Conservation (phyloP, 805 yeast species). For the Saccharomycopsis schoenii region DNA sequence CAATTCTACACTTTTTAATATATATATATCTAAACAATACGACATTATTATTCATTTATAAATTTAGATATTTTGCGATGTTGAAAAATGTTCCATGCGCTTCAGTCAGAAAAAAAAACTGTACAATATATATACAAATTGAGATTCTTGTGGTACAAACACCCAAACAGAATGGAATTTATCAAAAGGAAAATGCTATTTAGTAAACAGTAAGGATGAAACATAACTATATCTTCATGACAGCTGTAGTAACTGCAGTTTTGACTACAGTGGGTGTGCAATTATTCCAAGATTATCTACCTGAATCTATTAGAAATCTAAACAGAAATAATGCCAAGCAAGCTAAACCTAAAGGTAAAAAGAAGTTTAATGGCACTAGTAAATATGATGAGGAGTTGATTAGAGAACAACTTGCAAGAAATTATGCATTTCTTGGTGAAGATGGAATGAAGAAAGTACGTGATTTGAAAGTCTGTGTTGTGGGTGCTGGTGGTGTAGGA, state of each 20-base stretch:
- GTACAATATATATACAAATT: too few relatives aligned
- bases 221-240: background rate
- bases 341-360: background rate
- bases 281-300: conserved; percentile 4
- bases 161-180: too few relatives aligned
- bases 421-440: conserved; percentile 83
- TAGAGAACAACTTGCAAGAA: conserved; percentile 87
- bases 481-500: conserved; percentile 98
- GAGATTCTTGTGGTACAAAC: too few relatives aligned
- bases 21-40: too few relatives aligned
- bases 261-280: background rate
- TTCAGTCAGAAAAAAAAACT: too few relatives aligned
- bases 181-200: too few relatives aligned
- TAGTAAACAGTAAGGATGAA: background rate
- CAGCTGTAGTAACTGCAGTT: conserved; percentile 8
- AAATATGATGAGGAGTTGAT: conserved; percentile 58
- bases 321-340: background rate
- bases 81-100: too few relatives aligned
- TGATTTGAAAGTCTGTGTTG: conserved; percentile 62
- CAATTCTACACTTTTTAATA: too few relatives aligned
- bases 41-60: too few relatives aligned
- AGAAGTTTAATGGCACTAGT: background rate
- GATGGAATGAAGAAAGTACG: conserved; percentile 73
- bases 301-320: background rate
- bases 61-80: too few relatives aligned